Conservation (phyloP, 2,329 filamentous ascomycete genomes). For the Diaporthe citrichinensis region DNA sequence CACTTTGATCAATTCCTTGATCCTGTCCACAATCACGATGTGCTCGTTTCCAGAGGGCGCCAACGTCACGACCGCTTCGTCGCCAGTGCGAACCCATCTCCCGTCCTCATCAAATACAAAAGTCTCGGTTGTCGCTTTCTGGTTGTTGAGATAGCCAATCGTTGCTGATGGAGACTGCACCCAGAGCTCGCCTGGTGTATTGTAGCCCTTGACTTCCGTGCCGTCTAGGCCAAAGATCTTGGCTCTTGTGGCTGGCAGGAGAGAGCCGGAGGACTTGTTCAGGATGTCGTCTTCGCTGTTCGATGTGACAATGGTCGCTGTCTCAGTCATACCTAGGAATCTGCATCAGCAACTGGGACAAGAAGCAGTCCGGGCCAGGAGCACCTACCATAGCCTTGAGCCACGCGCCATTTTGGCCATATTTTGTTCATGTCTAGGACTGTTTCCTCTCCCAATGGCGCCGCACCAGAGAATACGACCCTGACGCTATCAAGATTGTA, state of each 20-base stretch:
- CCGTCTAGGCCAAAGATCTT: slow-evolving; percentile 79
- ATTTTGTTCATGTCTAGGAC: slow-evolving; percentile 72
- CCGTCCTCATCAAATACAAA: slow-evolving; percentile 78
- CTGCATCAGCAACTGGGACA: neutral
- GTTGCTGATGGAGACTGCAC: slow-evolving; percentile 83
- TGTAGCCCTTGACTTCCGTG: slow-evolving; percentile 73
- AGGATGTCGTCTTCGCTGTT: slow-evolving; percentile 74
- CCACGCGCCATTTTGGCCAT: slow-evolving; percentile 74
- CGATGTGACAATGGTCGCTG: slow-evolving; percentile 76
- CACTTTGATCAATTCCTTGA: slow-evolving; percentile 66
- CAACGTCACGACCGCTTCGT: slow-evolving; percentile 81
- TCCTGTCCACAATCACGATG: slow-evolving; percentile 85
- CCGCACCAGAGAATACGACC: slow-evolving; percentile 80
- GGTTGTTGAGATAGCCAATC: slow-evolving; percentile 89
- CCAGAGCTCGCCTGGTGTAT: slow-evolving; percentile 84
- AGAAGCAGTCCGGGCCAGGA: too few species aligned
- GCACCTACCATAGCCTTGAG: slow-evolving; percentile 77
- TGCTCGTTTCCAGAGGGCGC: slow-evolving; percentile 81
- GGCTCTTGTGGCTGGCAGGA: slow-evolving; percentile 75
- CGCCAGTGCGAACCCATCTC: slow-evolving; percentile 86
- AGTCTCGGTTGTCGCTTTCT: slow-evolving; percentile 84
- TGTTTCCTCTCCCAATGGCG: slow-evolving; percentile 82
- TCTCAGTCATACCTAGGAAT: slow-evolving; percentile 79
- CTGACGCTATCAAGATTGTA: slow-evolving; percentile 80
- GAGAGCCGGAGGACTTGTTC: slow-evolving; percentile 79